Evolutionary conservation across 1,284 basidiomycete species (phyloP).

Genomic region (Trichosporon inkin): DNA sequence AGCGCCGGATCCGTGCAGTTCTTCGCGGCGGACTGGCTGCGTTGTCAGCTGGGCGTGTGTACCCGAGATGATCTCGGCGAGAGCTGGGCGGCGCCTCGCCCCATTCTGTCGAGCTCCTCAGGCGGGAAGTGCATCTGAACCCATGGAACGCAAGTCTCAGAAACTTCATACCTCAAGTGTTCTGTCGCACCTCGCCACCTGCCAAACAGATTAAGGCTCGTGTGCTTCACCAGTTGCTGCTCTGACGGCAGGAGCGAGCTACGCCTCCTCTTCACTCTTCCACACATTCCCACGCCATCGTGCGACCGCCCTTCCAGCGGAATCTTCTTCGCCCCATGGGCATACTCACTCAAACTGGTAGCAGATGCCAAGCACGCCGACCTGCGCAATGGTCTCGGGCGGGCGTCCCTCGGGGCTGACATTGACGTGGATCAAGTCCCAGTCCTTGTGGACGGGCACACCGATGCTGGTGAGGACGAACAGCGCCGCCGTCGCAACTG

Average conservation of each 20-base stretch:
- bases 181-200: too few species aligned
- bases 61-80: too few species aligned
- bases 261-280: too few species aligned
- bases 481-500: not conserved
- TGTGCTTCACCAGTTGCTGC: too few species aligned
- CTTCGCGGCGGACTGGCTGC: not conserved
- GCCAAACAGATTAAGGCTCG: too few species aligned
- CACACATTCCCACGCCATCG: not conserved
- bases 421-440: not conserved
- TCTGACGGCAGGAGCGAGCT: too few species aligned
- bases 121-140: too few species aligned
- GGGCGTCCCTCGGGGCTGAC: too few species aligned
- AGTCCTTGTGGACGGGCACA: not conserved
- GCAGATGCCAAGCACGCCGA: not conserved
- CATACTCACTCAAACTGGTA: conserved; percentile 15
- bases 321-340: conserved; percentile 2
- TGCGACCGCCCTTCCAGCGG: not conserved
- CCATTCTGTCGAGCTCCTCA: too few species aligned
- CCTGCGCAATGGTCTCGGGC: not conserved
- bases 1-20: conserved; percentile 31
- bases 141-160: too few species aligned
- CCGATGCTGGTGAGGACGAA: not conserved
- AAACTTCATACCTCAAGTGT: too few species aligned
- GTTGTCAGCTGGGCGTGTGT: not conserved
- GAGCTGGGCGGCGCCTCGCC: too few species aligned